These are phyloP conservation scores for Ganoderma lingzhi DNA, from an alignment of 1,284 basidiomycete genomes.

Conservation along the genomic window DNA sequence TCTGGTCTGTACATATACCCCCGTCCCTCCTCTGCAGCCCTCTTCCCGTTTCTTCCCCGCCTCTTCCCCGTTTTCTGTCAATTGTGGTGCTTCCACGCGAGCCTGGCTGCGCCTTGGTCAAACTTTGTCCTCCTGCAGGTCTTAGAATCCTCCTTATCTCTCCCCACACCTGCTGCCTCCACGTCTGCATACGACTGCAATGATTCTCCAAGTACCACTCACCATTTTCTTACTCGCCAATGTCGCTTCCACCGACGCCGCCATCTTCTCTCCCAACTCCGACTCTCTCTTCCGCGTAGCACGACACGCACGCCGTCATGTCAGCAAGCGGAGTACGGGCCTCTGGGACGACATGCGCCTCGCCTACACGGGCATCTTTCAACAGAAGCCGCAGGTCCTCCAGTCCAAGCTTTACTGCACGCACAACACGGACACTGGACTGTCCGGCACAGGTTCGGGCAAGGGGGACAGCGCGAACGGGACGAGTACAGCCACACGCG, in stretches of 20 bases:
- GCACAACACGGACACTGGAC: constrained; percentile 31
- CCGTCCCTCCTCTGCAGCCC: not conserved
- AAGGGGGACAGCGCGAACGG: not conserved
- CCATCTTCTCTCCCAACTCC: constrained; percentile 47
- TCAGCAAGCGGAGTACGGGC: constrained; percentile 55
- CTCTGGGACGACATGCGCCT: constrained; percentile 71
- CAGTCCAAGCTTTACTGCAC: constrained; percentile 37
- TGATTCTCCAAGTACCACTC: constrained; percentile 36
- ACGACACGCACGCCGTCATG: constrained; percentile 47
- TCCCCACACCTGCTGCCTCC: constrained; percentile 14
- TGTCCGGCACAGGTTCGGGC: constrained; percentile 21
- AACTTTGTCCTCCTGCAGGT: constrained; percentile 10
- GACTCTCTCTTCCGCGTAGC: constrained; percentile 37
- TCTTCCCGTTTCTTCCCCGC: constrained; percentile 12
- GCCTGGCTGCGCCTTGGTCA: constrained; percentile 31
- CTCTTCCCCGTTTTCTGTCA: constrained; percentile 8
- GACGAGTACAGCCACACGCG: constrained; percentile 1
- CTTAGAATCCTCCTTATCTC: constrained; percentile 16
- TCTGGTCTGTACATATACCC: constrained; percentile 24
- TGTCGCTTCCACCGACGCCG: constrained; percentile 45
- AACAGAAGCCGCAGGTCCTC: constrained; percentile 27
- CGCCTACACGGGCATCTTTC: constrained; percentile 56
- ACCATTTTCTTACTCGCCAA: constrained; percentile 46
- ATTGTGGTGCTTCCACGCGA: constrained; percentile 17
- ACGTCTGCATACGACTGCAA: constrained; percentile 26